These are phyloP conservation scores for Leptographium wingfieldii DNA, from an alignment of 2,329 filamentous ascomycete species.

Conservation along the genomic window DNA sequence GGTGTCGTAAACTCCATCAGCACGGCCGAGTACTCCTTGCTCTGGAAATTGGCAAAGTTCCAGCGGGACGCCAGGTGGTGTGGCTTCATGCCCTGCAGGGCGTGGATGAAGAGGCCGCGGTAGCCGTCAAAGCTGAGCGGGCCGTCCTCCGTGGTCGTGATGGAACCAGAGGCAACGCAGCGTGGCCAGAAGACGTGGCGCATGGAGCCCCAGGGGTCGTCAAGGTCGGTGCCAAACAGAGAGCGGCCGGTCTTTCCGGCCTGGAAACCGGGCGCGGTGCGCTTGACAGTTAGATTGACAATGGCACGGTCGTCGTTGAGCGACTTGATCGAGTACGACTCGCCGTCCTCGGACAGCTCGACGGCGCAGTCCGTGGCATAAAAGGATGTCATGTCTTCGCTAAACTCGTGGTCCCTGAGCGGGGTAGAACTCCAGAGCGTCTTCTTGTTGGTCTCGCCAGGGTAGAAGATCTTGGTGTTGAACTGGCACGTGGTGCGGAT, in stretches of 20 bases:
- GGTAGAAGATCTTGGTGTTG: conserved; percentile 83
- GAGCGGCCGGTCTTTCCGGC: conserved; percentile 74
- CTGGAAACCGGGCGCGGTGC: conserved; percentile 67
- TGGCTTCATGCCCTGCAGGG: conserved; percentile 96
- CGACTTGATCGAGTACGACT: conserved; percentile 79
- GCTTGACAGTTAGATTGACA: conserved; percentile 75
- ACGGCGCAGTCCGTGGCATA: conserved; percentile 77
- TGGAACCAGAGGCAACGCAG: conserved; percentile 67
- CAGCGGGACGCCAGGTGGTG: conserved; percentile 86
- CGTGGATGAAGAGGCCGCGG: conserved; percentile 66
- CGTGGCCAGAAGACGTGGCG: conserved; percentile 91
- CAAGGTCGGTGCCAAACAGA: conserved; percentile 73
- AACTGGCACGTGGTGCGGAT: conserved; percentile 87
- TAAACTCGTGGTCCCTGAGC: conserved; percentile 69
- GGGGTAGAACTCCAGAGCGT: conserved; percentile 76
- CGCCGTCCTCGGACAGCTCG: conserved; percentile 75
- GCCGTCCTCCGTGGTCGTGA: conserved; percentile 70
- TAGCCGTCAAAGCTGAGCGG: conserved; percentile 77
- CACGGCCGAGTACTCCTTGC: conserved; percentile 71
- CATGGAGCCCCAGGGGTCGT: conserved; percentile 84
- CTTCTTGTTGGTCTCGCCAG: conserved; percentile 52
- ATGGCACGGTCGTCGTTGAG: conserved; percentile 67
- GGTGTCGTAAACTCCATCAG: conserved; percentile 97
- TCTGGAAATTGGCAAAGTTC: conserved; percentile 91
- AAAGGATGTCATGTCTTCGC: conserved; percentile 70